phyloP scores from a whole-genome alignment of 1,284 basidiomycete species.

The Tranzscheliella williamsii region DNA sequence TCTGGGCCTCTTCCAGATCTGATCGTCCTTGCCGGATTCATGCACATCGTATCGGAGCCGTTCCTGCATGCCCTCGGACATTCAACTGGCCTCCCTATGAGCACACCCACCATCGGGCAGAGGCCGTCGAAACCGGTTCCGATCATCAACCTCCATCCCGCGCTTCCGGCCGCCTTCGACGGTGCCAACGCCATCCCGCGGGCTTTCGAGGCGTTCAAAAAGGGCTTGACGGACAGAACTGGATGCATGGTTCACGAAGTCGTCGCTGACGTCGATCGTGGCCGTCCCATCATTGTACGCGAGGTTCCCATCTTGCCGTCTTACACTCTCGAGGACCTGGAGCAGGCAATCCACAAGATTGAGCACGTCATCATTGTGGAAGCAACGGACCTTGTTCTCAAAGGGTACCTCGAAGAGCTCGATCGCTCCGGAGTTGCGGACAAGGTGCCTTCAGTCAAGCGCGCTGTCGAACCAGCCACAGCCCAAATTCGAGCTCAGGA shows the following conservation, averaged over 20 bases:
- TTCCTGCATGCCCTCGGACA: conserved; percentile 63
- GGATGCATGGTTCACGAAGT: conserved; percentile 96
- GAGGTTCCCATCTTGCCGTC: conserved; percentile 74
- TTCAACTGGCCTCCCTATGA: conserved; percentile 29
- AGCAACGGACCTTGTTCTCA: conserved; percentile 37
- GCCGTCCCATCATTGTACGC: conserved; percentile 80
- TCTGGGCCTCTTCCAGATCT: conserved; percentile 69
- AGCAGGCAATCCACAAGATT: conserved; percentile 75
- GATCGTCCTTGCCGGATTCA: conserved; percentile 93
- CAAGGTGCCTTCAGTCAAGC: conserved; percentile 4
- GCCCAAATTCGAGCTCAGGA: background rate
- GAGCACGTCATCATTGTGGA: conserved; percentile 93
- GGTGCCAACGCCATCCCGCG: conserved; percentile 87
- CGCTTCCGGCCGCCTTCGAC: conserved; percentile 90
- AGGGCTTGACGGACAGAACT: conserved; percentile 66
- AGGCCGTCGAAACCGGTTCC: conserved; percentile 67
- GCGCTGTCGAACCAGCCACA: background rate
- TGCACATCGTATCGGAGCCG: conserved; percentile 77
- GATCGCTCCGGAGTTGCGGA: conserved; percentile 11
- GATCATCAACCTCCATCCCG: conserved; percentile 96
- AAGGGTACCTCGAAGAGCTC: conserved; percentile 24
- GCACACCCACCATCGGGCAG: conserved; percentile 24
- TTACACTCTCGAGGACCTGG: conserved; percentile 76
- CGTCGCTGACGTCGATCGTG: conserved; percentile 88
- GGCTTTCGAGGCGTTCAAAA: conserved; percentile 83